Evolutionary conservation across 768 basidiomycete species (phyloP), one percentile per base, ranked within the genome.

Genomic region (Erythrobasidium yunnanense): DNA sequence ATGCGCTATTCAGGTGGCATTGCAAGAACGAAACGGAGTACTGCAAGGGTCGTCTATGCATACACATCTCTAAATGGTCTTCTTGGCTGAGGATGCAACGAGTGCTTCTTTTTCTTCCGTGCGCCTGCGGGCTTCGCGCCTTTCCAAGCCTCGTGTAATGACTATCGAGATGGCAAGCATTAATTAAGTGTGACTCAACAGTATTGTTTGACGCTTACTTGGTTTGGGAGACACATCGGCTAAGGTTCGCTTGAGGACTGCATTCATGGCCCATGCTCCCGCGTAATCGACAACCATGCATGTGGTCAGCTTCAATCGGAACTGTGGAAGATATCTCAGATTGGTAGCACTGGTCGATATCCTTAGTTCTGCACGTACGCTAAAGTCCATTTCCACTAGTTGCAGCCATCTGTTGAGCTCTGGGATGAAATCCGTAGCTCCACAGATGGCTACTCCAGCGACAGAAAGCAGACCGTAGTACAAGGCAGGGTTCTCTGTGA

Each of bases 391-490:
- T 75, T 87, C 89, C 25, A 95, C 90, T 46, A 97, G 86, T 76
- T 97, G 95, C 50, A 99, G 81, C 93, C 95, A 97, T 27, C 88
- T 80, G 74, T 93, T 97, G 67, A 95, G 74, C 77, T 99, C 95
- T 1, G 95, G 95, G 74, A 95, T 79, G 71, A 99, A 87, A 75
- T 99, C 90, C 0, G 88, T 90, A 4, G 93, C 84, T 30, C 95
- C 95, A 8, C 83, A 87, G 77, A 96, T 89, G 8, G 95, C 95
- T 4, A 99, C 92, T 1, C 45, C 70, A 20, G 58, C 66, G 20
- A 51, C 53, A 13, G 55, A 89, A 42, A 95, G 79, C 11, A 97
- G 83, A 25, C 95, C 95, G 80, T 85, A 97, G 76, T 83, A 96
- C 20, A 99, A 75, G n/a, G 90, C 87, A 2, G 85, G 79, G 77